These are phyloP conservation scores for Talaromyces trachyspermus DNA, from an alignment of 495 filamentous ascomycete genomes.

Conservation along the genomic window DNA sequence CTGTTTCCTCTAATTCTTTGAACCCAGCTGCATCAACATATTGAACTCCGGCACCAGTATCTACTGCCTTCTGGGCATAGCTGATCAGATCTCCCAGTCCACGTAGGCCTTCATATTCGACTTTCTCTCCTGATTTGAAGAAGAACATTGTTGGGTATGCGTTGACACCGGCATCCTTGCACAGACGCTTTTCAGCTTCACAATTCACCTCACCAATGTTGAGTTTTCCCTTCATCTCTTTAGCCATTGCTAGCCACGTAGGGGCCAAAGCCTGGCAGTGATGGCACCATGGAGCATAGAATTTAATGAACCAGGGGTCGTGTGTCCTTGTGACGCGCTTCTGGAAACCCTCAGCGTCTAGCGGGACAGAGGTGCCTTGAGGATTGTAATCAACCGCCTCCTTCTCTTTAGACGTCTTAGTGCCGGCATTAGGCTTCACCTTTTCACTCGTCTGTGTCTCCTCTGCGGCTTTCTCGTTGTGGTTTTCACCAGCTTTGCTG, in stretches of 20 bases:
- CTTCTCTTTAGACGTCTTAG: constrained; percentile 27
- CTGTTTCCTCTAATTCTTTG: constrained; percentile 79
- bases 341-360: constrained; percentile 83
- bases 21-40: constrained; percentile 72
- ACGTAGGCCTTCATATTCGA: constrained; percentile 88
- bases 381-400: constrained; percentile 57
- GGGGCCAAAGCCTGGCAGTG: constrained; percentile 92
- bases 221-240: constrained; percentile 77
- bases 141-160: constrained; percentile 87
- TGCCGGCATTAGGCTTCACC: constrained; percentile 17
- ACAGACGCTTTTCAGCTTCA: constrained; percentile 72
- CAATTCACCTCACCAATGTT: constrained; percentile 97
- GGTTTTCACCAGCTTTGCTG: constrained; percentile 37
- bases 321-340: constrained; percentile 75
- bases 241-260: constrained; percentile 81
- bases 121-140: constrained; percentile 85
- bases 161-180: constrained; percentile 74
- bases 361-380: constrained; percentile 60
- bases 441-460: constrained; percentile 21
- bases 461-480: constrained; percentile 32
- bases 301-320: constrained; percentile 97
- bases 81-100: constrained; percentile 84
- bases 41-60: constrained; percentile 64
- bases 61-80: constrained; percentile 81
- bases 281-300: constrained; percentile 94